Percentiles rank a stretch among this genome's conserved stretches.
Conservation (phyloP, 2,329 filamentous ascomycete species). For the Neonectria punicea region DNA sequence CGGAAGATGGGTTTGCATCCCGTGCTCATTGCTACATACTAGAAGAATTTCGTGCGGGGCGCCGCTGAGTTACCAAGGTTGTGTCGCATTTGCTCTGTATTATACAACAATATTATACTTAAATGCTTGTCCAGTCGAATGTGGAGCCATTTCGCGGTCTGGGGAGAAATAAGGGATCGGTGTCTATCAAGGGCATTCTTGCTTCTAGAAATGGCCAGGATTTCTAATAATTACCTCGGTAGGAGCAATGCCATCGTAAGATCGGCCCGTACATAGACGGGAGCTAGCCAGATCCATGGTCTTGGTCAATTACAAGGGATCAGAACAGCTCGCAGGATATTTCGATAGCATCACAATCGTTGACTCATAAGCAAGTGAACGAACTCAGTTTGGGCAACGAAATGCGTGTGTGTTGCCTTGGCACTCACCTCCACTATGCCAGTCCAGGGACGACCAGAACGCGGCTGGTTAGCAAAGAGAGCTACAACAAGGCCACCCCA, state of each 20-base stretch:
- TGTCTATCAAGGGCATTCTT: not conserved
- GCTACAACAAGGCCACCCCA: not conserved
- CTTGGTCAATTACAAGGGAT: not conserved
- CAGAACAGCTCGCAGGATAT: no score
- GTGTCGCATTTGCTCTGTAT: constrained; percentile 21
- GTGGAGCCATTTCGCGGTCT: no score
- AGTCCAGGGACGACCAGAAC: not conserved
- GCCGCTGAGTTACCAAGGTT: constrained; percentile 11
- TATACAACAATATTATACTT: constrained; percentile 19
- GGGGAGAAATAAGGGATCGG: not conserved
- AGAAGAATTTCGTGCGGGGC: constrained; percentile 11
- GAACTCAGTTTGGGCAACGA: not conserved
- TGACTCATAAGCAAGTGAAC: no score
- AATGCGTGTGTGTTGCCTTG: not conserved
- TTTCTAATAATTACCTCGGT: not conserved
- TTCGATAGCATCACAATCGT: not conserved
- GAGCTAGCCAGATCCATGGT: not conserved
- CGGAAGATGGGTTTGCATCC: constrained; percentile 12
- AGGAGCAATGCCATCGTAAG: not conserved
- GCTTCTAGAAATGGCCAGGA: not conserved
- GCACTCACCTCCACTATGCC: not conserved
- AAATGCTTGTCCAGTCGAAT: not conserved
- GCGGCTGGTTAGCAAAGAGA: not conserved
- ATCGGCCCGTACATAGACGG: not conserved
- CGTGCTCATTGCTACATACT: not conserved